A percentile compares a stretch with the other conserved stretches of the same genome.
Conservation (phyloP, 2,329 filamentous ascomycete genomes). For the Nigrospora oryzae region DNA sequence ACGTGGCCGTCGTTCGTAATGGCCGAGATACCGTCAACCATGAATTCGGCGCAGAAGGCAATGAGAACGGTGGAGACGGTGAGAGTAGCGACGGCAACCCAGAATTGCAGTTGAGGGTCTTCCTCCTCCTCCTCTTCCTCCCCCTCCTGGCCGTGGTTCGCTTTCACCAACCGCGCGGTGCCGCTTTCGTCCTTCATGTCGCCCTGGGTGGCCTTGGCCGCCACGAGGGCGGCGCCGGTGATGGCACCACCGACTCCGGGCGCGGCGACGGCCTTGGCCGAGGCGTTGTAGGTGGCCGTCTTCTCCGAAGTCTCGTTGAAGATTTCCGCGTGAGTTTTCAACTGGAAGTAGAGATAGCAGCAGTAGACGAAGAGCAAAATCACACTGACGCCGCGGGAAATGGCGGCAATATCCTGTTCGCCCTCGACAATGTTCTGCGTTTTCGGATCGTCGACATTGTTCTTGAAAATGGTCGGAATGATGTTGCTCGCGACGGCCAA, state of each 20-base stretch:
- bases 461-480: constrained; percentile 78
- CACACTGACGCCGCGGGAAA: constrained; percentile 67
- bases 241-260: constrained; percentile 18
- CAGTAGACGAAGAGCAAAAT: constrained; percentile 79
- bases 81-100: constrained; percentile 65
- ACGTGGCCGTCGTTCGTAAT: constrained; percentile 53
- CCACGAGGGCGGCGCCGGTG: constrained; percentile 20
- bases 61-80: constrained; percentile 68
- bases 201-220: constrained; percentile 28
- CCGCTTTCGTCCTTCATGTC: constrained; percentile 15
- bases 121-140: constrained; percentile 51
- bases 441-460: constrained; percentile 36
- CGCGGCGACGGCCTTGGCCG: constrained; percentile 1
- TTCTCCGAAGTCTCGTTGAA: constrained; percentile 52
- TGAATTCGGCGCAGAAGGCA: constrained; percentile 72
- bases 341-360: constrained; percentile 82
- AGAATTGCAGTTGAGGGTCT: constrained; percentile 63
- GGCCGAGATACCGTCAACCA: constrained; percentile 64
- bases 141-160: background rate
- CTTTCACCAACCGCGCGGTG: background rate
- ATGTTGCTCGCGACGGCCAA: constrained; percentile 75
- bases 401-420: constrained; percentile 43
- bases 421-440: constrained; percentile 33
- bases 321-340: constrained; percentile 73
- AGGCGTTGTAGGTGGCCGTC: constrained; percentile 62